These are phyloP conservation scores for Cystofilobasidium bisporidii DNA, from an alignment of 768 basidiomycete genomes.

Conservation along the genomic window DNA sequence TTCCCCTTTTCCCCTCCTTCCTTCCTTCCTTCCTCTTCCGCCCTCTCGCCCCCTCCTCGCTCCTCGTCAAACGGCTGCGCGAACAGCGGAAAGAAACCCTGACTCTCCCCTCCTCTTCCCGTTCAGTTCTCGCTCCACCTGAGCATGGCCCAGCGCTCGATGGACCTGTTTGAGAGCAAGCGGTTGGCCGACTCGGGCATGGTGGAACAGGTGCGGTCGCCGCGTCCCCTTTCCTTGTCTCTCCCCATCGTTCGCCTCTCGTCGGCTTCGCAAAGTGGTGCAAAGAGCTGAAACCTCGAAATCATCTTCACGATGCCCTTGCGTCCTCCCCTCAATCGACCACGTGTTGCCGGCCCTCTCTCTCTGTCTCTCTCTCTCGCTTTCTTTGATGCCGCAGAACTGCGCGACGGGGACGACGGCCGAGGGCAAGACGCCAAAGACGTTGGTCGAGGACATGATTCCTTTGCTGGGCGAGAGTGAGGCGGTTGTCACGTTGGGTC, in stretches of 20 bases:
- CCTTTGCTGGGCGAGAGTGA: constrained; percentile 67
- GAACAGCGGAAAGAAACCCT: too few species aligned
- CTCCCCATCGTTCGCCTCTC: not conserved
- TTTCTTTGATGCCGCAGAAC: constrained; percentile 47
- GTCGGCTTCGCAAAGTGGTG: too few species aligned
- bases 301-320: too few species aligned
- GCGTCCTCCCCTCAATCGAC: too few species aligned
- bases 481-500: constrained; percentile 63
- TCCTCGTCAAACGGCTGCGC: too few species aligned
- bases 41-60: too few species aligned
- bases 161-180: constrained; percentile 81
- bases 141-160: constrained; percentile 96
- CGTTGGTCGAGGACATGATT: constrained; percentile 96
- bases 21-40: not conserved
- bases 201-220: constrained; percentile 69
- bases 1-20: not conserved
- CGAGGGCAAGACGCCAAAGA: constrained; percentile 90
- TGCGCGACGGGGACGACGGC: constrained; percentile 86
- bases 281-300: not conserved
- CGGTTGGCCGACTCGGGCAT: constrained; percentile 71
- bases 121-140: constrained; percentile 85
- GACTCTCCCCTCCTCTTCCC: too few species aligned
- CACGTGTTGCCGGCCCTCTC: too few species aligned
- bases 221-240: not conserved
- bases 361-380: not conserved